Conservation (phyloP, 2,329 filamentous ascomycete species). For the Stemphylium lycopersici region DNA sequence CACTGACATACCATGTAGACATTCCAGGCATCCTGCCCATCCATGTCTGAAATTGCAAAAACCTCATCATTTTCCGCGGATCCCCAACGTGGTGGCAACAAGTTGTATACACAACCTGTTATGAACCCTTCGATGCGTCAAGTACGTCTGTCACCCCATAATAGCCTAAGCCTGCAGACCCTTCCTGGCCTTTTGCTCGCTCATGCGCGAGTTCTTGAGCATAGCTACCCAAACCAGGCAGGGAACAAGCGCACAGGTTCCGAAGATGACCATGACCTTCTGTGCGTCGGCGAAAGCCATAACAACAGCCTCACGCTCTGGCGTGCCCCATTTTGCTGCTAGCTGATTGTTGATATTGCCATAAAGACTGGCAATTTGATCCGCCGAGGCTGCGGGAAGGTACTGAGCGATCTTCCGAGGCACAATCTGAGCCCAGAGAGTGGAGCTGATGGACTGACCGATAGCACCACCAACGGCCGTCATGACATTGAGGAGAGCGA, state of each 20-base stretch:
- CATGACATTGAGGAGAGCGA: conserved; percentile 61
- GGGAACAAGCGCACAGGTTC: conserved; percentile 32
- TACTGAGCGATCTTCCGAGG: conserved; percentile 35
- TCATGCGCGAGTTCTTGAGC: conserved; percentile 29
- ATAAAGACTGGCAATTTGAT: conserved; percentile 15
- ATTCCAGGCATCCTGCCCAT: background rate
- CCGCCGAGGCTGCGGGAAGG: conserved; percentile 21
- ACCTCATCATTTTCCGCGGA: background rate
- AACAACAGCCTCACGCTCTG: conserved; percentile 50
- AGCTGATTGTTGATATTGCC: conserved; percentile 61
- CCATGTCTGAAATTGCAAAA: background rate
- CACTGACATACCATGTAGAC: background rate
- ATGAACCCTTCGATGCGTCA: background rate
- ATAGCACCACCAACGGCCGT: conserved; percentile 56
- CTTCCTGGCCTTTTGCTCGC: conserved; percentile 12
- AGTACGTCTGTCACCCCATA: background rate
- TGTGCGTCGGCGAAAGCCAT: conserved; percentile 42
- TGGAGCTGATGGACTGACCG: conserved; percentile 60
- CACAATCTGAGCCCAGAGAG: conserved; percentile 67
- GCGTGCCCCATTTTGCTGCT: conserved; percentile 55
- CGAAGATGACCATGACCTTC: conserved; percentile 39
- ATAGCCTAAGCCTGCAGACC: conserved; percentile 16
- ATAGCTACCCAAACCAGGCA: conserved; percentile 29
- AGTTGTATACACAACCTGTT: background rate
- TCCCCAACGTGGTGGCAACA: background rate